Evolutionary conservation across 2,329 filamentous ascomycete genomes (phyloP).

Genomic region (Fusarium pseudograminearum): DNA sequence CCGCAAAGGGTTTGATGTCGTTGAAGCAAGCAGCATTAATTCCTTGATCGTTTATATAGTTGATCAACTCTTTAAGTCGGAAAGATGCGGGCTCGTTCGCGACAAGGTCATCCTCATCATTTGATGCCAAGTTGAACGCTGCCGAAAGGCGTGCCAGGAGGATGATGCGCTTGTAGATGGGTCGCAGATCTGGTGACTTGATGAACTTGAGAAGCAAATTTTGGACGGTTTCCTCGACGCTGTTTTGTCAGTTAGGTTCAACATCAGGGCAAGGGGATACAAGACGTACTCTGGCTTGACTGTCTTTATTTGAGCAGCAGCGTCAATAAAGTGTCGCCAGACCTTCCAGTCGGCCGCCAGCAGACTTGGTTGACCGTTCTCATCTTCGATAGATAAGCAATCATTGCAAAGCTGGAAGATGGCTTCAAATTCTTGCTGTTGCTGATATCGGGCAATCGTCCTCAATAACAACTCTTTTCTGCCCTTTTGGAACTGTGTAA

Average conservation of each 20-base stretch:
- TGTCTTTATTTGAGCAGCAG: constrained; percentile 52
- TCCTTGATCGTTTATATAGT: constrained; percentile 54
- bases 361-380: constrained; percentile 54
- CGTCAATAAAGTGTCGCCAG: constrained; percentile 57
- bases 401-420: constrained; percentile 60
- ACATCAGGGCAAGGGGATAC: neutral
- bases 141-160: constrained; percentile 55
- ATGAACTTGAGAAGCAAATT: constrained; percentile 49
- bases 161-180: constrained; percentile 57
- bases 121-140: constrained; percentile 51
- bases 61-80: constrained; percentile 52
- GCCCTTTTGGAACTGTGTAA: constrained; percentile 59
- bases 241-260: constrained; percentile 35
- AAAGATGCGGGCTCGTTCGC: constrained; percentile 48
- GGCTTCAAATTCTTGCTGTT: constrained; percentile 56
- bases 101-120: constrained; percentile 48
- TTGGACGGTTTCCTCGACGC: constrained; percentile 47
- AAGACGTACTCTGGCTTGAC: constrained; percentile 51
- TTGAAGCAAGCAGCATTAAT: constrained; percentile 58
- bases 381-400: constrained; percentile 56
- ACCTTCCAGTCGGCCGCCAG: constrained; percentile 60
- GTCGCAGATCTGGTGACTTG: constrained; percentile 48
- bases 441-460: constrained; percentile 54
- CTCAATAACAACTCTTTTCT: constrained; percentile 62
- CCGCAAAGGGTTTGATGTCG: constrained; percentile 60